These are phyloP conservation scores for Amyloporia xantha DNA, from an alignment of 768 basidiomycete species.

Conservation along the genomic window DNA sequence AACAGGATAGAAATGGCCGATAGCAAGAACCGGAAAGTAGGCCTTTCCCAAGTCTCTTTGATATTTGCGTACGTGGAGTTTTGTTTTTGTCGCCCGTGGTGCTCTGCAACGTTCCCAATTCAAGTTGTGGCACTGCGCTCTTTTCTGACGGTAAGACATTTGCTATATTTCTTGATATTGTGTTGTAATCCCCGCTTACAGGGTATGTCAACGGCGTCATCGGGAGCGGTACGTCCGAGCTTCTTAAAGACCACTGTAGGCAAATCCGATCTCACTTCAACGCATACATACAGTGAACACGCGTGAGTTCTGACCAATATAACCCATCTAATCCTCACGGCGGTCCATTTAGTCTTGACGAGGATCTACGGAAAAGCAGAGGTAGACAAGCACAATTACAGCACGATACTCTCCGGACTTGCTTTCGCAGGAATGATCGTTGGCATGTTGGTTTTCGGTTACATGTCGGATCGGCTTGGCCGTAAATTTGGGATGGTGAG, in stretches of 20 bases:
- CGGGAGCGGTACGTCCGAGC: slow-evolving; percentile 51
- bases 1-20: neutral
- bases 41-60: slow-evolving; percentile 58
- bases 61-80: slow-evolving; percentile 81
- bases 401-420: slow-evolving; percentile 56
- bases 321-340: neutral
- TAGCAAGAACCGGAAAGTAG: neutral
- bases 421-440: slow-evolving; percentile 84
- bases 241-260: neutral
- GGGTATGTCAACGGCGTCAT: slow-evolving; percentile 81
- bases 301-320: slow-evolving; percentile 33
- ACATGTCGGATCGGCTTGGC: slow-evolving; percentile 82
- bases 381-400: slow-evolving; percentile 50
- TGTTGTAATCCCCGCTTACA: slow-evolving; percentile 22
- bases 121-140: slow-evolving; percentile 78
- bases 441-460: slow-evolving; percentile 80
- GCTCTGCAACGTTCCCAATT: neutral
- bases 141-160: slow-evolving; percentile 68
- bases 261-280: neutral
- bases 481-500: slow-evolving; percentile 82
- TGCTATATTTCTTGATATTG: neutral
- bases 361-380: slow-evolving; percentile 59
- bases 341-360: slow-evolving; percentile 19
- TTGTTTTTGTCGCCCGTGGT: neutral
- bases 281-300: slow-evolving; percentile 49